Base-by-base conservation (phyloP, 2,329 filamentous ascomycete genomes). In the Apiospora kogelbergensis region DNA sequence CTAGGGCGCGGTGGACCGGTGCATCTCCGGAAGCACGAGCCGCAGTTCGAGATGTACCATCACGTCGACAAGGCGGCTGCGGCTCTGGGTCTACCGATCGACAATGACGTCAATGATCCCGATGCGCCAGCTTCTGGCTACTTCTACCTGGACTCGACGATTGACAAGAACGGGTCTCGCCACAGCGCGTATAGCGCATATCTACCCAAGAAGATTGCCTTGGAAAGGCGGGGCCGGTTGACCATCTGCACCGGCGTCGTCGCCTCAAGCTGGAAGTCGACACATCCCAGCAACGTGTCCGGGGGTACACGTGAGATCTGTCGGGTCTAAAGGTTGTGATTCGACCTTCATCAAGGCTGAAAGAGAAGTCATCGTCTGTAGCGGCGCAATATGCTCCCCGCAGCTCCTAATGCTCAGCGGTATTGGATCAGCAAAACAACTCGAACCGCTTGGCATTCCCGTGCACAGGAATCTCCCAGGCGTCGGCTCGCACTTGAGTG, bases 331-430 rank as follows among this genome's bases (percentile, higher is more conserved):
- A 10, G 37, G 24, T 3, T n/a, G 24, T 13, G 20, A 37, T 15
- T 22, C 26, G 2, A 41, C 45, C 4, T 45, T 57, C 60, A 66
- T 70, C n/a, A 66, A 53, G 24, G 70, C 66, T 13, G 42, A 64
- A 41, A 48, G 65, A 30, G 70, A 71, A 40, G 67, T 71, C 33
- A 70, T 71, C 13, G 22, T 71, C 2, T 65, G 53, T 22, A 66
- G 67, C 37, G 70, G 70, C 30, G 69, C 70, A 5, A 64, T 67
- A 11, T 45, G 70, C 48, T 68, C 70, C 3, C 69, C 70, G 15
- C 69, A 70, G 10, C 64, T 71, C 1, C 46, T 71, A 3, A 69
- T 70, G 69, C 48, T 70, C 2, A 70, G 69, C 24, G 70, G 70
- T 15, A 70, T 71, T 20, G 68, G 69, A 26, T 48, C 65, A 13